Conservation (phyloP, 2,329 filamentous ascomycete species). For the Samsoniella hepiali region DNA sequence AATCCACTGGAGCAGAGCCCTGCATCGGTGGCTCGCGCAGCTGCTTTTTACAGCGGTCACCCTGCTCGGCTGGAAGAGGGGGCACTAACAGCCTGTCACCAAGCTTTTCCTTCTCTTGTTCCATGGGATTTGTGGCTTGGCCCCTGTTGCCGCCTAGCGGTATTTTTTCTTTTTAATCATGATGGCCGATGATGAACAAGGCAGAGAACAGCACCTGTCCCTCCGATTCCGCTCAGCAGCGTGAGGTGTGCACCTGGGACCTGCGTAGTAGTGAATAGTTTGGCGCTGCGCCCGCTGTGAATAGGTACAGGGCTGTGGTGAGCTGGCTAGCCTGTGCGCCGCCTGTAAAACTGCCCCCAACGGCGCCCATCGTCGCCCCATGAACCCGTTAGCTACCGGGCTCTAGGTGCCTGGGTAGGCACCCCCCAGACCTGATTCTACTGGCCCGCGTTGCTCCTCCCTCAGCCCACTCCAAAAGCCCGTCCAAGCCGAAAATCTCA, state of each 20-base stretch:
- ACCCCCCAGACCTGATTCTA: background rate
- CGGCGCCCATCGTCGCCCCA: no score
- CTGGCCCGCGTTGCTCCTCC: background rate
- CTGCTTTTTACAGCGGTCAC: background rate
- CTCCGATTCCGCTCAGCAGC: background rate
- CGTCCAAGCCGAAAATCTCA: constrained; percentile 19
- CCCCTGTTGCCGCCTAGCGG: background rate
- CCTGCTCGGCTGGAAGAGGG: no score
- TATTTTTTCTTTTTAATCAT: no score
- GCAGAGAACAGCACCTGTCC: background rate
- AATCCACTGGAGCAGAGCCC: background rate
- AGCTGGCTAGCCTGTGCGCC: no score
- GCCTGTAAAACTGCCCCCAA: no score
- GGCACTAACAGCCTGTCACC: no score
- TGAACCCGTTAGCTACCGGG: background rate
- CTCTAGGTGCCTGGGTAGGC: no score
- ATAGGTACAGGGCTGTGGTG: no score
- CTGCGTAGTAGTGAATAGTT: background rate
- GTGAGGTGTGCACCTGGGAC: no score
- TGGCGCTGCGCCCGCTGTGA: no score
- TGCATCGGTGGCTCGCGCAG: background rate
- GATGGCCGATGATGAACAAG: background rate
- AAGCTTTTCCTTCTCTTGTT: background rate
- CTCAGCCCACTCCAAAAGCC: background rate
- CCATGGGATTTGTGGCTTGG: background rate